A percentile compares a stretch with the other conserved stretches of the same genome.
phyloP scores from a whole-genome alignment of 164 flowering plant species.

The Magnolia sinica region DNA sequence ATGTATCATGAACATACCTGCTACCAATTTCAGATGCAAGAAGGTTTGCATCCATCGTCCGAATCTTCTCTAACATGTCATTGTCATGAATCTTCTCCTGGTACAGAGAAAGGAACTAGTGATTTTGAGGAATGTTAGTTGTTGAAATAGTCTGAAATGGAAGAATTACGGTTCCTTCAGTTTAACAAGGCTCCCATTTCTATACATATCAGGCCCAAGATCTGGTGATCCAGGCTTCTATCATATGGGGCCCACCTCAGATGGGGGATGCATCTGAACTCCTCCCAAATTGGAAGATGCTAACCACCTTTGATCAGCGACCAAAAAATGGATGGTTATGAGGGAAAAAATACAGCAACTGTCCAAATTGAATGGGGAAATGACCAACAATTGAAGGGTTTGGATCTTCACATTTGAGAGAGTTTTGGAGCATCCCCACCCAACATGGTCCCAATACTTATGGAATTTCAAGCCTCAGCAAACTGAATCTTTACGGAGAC shows the following conservation, averaged over 20 bases:
- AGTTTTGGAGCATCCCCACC: too few relatives aligned
- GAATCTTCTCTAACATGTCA: conserved; percentile 10
- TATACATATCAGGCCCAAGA: too few relatives aligned
- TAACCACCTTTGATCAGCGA: too few relatives aligned
- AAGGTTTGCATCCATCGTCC: conserved; percentile 16
- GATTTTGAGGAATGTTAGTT: neutral
- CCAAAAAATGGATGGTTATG: too few relatives aligned
- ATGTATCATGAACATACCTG: conserved; percentile 25
- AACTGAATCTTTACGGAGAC: neutral
- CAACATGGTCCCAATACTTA: neutral
- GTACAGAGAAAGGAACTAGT: conserved; percentile 5
- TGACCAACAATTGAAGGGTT: neutral
- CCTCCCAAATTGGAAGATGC: too few relatives aligned
- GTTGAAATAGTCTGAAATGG: neutral
- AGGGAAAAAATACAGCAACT: neutral
- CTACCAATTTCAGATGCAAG: conserved; percentile 17
- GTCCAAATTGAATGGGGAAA: neutral
- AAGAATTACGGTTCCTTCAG: neutral
- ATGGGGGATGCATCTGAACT: too few relatives aligned
- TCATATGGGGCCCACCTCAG: too few relatives aligned
- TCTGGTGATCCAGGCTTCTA: too few relatives aligned
- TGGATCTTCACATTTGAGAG: neutral
- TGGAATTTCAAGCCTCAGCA: neutral
- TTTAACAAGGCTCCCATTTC: neutral
- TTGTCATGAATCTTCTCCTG: conserved; percentile 32